These are phyloP conservation scores for Medicago ruthenica DNA, from an alignment of 306 rosid species.

Conservation along the genomic window DNA sequence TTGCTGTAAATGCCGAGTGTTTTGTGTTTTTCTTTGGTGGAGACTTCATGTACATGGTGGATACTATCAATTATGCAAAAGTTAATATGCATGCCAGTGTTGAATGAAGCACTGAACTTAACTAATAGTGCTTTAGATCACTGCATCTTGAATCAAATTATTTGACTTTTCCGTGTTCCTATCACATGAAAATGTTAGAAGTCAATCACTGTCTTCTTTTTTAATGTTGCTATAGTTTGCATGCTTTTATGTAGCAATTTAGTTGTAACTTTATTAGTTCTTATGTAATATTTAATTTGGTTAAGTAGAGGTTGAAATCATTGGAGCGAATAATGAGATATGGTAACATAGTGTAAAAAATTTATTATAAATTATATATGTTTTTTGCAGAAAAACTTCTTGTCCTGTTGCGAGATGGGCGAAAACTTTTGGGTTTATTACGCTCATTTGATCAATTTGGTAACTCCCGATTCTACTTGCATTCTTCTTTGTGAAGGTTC, in stretches of 20 bases:
- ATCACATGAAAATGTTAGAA: conserved; percentile 12
- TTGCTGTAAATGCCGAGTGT: too few species aligned
- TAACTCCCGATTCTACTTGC: conserved; percentile 28
- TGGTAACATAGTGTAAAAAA: not conserved
- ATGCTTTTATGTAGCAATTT: conserved; percentile 8
- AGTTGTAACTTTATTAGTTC: too few species aligned
- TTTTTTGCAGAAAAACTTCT: conserved; percentile 75
- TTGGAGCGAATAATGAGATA: conserved; percentile 35
- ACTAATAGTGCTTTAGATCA: not conserved
- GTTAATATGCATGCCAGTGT: not conserved
- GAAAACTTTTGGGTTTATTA: conserved; percentile 81
- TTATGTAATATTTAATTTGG: too few species aligned
- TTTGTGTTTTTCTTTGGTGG: too few species aligned
- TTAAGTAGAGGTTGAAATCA: too few species aligned
- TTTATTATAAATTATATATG: not conserved
- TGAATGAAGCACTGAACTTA: not conserved
- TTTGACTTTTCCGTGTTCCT: not conserved
- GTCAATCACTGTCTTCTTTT: not conserved
- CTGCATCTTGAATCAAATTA: conserved; percentile 21
- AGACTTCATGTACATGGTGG: too few species aligned
- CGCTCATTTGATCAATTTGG: conserved; percentile 97
- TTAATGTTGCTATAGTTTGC: not conserved
- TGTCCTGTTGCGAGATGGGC: conserved; percentile 86
- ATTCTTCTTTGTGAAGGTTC: conserved; percentile 25
- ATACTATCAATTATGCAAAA: too few species aligned